phyloP scores from a whole-genome alignment of 345 rosid genomes.

The Populus ilicifolia region DNA sequence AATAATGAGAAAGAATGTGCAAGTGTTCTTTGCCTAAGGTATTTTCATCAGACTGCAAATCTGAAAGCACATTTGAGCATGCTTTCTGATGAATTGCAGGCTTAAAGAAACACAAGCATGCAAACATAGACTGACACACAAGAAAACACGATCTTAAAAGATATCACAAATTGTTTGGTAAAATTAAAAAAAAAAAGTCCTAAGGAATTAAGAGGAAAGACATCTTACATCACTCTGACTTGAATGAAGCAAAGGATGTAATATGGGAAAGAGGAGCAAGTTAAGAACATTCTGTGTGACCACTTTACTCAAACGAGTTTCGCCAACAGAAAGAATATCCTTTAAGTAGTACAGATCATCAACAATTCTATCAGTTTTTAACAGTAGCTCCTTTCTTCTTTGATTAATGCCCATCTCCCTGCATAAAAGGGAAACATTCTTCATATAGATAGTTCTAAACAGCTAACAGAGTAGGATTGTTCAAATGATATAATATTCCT shows the following conservation, averaged over 20 bases:
- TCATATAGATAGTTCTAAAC: conserved; percentile 2
- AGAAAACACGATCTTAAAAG: neutral
- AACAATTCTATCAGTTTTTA: conserved; percentile 49
- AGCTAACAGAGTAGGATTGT: neutral
- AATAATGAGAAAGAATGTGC: neutral
- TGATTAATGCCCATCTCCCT: conserved; percentile 33
- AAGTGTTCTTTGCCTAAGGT: neutral
- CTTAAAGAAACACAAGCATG: neutral
- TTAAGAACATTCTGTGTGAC: conserved; percentile 44
- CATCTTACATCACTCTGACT: conserved; percentile 45
- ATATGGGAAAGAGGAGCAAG: conserved; percentile 47
- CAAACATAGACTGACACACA: neutral
- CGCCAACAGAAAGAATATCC: conserved; percentile 53
- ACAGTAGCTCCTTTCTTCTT: conserved; percentile 33
- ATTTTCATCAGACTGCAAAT: neutral
- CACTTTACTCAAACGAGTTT: conserved; percentile 39
- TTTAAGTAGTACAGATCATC: conserved; percentile 67
- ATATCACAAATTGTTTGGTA: neutral
- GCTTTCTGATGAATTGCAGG: neutral
- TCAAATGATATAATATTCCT: conserved; percentile 7
- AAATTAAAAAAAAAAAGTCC: conserved; percentile 4
- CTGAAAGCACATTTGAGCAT: neutral
- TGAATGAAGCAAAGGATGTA: conserved; percentile 40
- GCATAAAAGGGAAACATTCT: conserved; percentile 24
- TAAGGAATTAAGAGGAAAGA: conserved; percentile 13